Evolutionary conservation across 164 flowering plant genomes (phyloP).

Genomic region (Houttuynia cordata): DNA sequence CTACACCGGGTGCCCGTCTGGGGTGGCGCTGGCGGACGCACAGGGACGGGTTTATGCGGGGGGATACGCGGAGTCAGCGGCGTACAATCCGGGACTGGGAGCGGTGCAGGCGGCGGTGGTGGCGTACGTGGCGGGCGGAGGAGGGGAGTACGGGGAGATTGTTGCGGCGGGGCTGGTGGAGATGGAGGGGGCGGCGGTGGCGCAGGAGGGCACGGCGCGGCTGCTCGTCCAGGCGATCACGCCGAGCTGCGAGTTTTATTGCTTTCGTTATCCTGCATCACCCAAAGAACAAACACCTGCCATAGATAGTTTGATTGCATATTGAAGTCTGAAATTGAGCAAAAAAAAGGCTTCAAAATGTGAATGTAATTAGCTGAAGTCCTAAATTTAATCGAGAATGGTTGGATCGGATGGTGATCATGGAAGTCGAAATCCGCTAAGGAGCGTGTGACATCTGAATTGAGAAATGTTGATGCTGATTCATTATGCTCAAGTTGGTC

Average conservation of each 20-base stretch:
- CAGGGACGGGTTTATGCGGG: slow-evolving; percentile 58
- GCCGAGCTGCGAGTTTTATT: slow-evolving; percentile 50
- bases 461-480: too few relatives aligned
- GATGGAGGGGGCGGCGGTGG: slow-evolving; percentile 43
- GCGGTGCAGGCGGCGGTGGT: slow-evolving; percentile 88
- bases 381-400: too few relatives aligned
- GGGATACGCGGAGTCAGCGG: slow-evolving; percentile 79
- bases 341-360: too few relatives aligned
- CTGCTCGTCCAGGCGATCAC: slow-evolving; percentile 43
- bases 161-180: slow-evolving; percentile 74
- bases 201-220: slow-evolving; percentile 60
- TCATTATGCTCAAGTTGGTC: too few relatives aligned
- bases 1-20: slow-evolving; percentile 79
- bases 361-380: too few relatives aligned
- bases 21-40: slow-evolving; percentile 58
- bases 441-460: too few relatives aligned
- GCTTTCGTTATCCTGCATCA: slow-evolving; percentile 29
- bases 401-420: too few relatives aligned
- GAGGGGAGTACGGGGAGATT: slow-evolving; percentile 40
- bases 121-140: slow-evolving; percentile 52
- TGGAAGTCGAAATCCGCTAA: too few relatives aligned
- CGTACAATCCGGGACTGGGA: slow-evolving; percentile 79
- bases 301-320: too few relatives aligned
- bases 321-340: too few relatives aligned
- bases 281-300: neutral